Evolutionary conservation across 768 basidiomycete genomes (phyloP), one percentile per base, ranked within the genome.

Genomic region (Exidia glandulosa): DNA sequence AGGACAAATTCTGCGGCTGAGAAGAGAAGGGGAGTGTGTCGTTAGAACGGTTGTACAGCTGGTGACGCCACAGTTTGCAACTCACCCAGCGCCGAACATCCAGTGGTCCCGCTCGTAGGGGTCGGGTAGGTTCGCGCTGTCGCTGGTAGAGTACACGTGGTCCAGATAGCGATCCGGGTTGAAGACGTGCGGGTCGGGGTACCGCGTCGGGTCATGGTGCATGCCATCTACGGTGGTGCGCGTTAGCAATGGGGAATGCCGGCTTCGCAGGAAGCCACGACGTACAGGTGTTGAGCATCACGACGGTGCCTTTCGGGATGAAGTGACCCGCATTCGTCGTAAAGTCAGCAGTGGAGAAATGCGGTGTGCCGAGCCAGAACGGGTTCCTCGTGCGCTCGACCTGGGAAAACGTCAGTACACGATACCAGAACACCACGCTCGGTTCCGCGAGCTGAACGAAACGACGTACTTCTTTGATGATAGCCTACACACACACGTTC

Each of bases 31-130:
- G 23, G 47, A 6, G 41, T 14, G 41, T 19, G 41, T 19, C 16
- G 41, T 45, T 45, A 45, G 41, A 23, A 45, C 50, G 25, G 50
- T 25, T 54, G 25, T 10, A 37, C 36, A 37, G 9, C 36, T 10
- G 19, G 36, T 54, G 27, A 54, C 27, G 27, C 30, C 50, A 54
- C 50, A 29, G 50, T 29, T 54, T 9, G 47, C 9, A 29, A 67
- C 72, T 31, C 63, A 80, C 79, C 78, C 79, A 1, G 68, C 77
- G 16, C 79, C 79, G 57, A 78, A 80, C 66, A 73, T 73, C 79
- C 79, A 80, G 59, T 80, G 77, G 61, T 80, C 79, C 36, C 79
- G 74, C 57, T 80, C 70, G 62, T 70, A 69, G 7, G 77, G 70
- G 61, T 80, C 70, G 2, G 71, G 50, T 27, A 75, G 65, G 37